Evolutionary conservation across 768 basidiomycete species (phyloP), one percentile per base, ranked within the genome.

Genomic region (Suillus sp.): DNA sequence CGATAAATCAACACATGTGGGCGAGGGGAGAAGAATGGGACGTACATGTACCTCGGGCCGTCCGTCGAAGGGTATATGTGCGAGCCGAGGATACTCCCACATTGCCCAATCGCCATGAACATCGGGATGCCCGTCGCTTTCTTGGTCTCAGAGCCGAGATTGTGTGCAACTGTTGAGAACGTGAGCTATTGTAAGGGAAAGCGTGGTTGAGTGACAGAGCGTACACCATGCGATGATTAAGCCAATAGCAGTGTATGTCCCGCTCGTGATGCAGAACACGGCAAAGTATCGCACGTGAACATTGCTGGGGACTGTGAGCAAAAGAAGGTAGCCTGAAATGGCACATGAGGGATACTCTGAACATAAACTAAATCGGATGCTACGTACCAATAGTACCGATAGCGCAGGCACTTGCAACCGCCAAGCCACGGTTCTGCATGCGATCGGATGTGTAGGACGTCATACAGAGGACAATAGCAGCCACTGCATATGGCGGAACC

Each of bases 21-120:
- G 25, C 11, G 18, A 38, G 27, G 18, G 20, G 1, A 27, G 14
- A 48, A 22, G n/a, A 45, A 35, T 11, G 35, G 4, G 48, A 65
- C 86, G 66, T 57, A 91, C 90, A 83, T 83, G 66, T 91, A 92
- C 43, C 75, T 75, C 1, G 91, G 91, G 0, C 85, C 84, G 43
- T 91, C 85, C 0, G 80, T 79, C 18, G 80, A 76, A 0, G 90
- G 91, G 73, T 85, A 92, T 14, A 92, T 76, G 63, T 91, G 89
- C 0, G 89, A 83, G n/a, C 89, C 90, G n/a, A 90, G 78, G 54
- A 91, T 75, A 64, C 89, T 89, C 14, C 90, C 91, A 58, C 89
- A 86, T 70, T 92, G 91, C 0, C 91, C 91, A 42, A 92, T 90
- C 13, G 88, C 83, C 86, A 91, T 91, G 70, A 91, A 91, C 75